These are phyloP conservation scores for Stereum hirsutum DNA, from an alignment of 1,284 basidiomycete genomes.

Conservation along the genomic window DNA sequence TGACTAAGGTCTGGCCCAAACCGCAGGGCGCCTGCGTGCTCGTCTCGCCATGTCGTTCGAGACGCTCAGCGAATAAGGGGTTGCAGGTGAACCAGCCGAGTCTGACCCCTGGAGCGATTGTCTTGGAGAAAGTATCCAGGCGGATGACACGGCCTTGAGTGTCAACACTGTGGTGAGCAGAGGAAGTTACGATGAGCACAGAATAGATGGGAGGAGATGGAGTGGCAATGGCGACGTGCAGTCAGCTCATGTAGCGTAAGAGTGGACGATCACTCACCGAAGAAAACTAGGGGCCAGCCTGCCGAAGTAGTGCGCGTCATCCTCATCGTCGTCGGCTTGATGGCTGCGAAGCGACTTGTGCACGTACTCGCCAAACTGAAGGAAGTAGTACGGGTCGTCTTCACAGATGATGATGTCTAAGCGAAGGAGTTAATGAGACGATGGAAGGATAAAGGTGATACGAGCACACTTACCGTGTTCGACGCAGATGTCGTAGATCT, in stretches of 20 bases:
- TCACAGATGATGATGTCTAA: constrained; percentile 66
- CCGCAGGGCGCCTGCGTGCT: constrained; percentile 69
- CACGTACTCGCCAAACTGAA: constrained; percentile 50
- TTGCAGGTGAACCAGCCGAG: constrained; percentile 77
- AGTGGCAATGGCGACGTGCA: too few species aligned
- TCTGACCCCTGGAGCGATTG: constrained; percentile 71
- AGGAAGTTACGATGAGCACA: background rate
- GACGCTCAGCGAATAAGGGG: constrained; percentile 60
- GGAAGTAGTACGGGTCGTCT: constrained; percentile 80
- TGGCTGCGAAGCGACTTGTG: constrained; percentile 31
- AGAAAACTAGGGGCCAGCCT: constrained; percentile 64
- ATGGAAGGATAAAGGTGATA: too few species aligned
- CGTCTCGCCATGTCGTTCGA: constrained; percentile 70
- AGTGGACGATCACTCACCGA: too few species aligned
- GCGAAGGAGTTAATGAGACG: constrained; percentile 1
- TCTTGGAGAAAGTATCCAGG: constrained; percentile 77
- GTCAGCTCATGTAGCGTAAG: too few species aligned
- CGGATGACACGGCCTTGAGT: constrained; percentile 75
- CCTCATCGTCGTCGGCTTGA: constrained; percentile 11
- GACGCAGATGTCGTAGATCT: constrained; percentile 72
- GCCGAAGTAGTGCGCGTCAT: constrained; percentile 35
- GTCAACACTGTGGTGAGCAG: constrained; percentile 52
- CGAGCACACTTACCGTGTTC: constrained; percentile 50
- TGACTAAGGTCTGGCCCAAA: constrained; percentile 59
- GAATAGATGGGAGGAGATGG: too few species aligned